A percentile compares a stretch with the other conserved stretches of the same genome.
These are phyloP conservation scores for Porpolomopsis calyptriformis DNA, from an alignment of 768 basidiomycete genomes.

Conservation along the genomic window DNA sequence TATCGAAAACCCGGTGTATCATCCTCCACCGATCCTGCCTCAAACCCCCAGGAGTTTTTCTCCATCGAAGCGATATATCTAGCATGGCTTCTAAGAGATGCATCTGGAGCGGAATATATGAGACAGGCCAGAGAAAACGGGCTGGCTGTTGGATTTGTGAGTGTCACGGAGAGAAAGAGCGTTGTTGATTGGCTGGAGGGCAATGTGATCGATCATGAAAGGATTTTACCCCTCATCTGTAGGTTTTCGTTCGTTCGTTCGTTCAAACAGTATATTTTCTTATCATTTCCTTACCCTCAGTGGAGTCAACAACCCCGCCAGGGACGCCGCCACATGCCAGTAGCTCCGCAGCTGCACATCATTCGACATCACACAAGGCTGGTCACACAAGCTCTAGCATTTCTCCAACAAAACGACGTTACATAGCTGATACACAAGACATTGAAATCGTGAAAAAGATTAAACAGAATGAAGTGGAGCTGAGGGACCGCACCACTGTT, in stretches of 20 bases:
- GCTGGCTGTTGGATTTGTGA: slow-evolving; percentile 64
- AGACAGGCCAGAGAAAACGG: slow-evolving; percentile 71
- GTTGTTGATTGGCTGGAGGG: slow-evolving; percentile 83
- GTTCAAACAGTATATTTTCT: neutral
- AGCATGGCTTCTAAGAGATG: slow-evolving; percentile 71
- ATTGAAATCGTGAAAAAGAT: slow-evolving; percentile 83
- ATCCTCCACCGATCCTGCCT: slow-evolving; percentile 29
- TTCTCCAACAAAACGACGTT: slow-evolving; percentile 60
- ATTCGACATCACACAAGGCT: slow-evolving; percentile 20
- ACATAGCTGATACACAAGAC: slow-evolving; percentile 69
- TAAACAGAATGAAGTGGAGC: slow-evolving; percentile 61
- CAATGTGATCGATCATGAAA: slow-evolving; percentile 35
- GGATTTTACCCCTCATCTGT: slow-evolving; percentile 39
- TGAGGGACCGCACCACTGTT: slow-evolving; percentile 74
- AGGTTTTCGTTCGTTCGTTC: slow-evolving; percentile 13
- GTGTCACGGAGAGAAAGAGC: slow-evolving; percentile 76
- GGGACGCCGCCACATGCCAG: slow-evolving; percentile 31
- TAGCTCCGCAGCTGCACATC: slow-evolving; percentile 15
- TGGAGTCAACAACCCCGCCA: slow-evolving; percentile 48
- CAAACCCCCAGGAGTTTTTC: slow-evolving; percentile 55
- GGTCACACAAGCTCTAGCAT: slow-evolving; percentile 24
- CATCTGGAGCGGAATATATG: slow-evolving; percentile 78
- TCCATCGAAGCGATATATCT: slow-evolving; percentile 74
- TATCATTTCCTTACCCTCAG: slow-evolving; percentile 17
- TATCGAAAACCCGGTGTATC: slow-evolving; percentile 55